A percentile compares a stretch with the other conserved stretches of the same genome.
phyloP scores from a whole-genome alignment of 768 basidiomycete genomes.

The Amanita molliuscula region DNA sequence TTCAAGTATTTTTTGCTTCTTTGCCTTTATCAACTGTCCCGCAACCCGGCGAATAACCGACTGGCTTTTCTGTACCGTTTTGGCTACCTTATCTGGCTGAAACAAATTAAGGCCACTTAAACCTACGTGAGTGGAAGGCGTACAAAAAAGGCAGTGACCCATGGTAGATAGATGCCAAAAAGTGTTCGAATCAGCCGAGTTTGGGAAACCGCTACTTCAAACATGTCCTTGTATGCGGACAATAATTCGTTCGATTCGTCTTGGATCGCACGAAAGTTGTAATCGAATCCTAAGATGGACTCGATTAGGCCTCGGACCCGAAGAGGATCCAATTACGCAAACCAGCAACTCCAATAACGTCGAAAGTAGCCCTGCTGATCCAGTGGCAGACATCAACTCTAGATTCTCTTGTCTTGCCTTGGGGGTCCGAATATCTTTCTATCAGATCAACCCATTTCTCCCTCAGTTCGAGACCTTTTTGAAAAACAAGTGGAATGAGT shows the following conservation, averaged over 20 bases:
- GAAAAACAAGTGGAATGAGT: slow-evolving; percentile 62
- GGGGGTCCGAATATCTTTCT: slow-evolving; percentile 10
- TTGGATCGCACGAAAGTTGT: slow-evolving; percentile 76
- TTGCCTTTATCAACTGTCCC: slow-evolving; percentile 68
- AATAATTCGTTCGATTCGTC: slow-evolving; percentile 74
- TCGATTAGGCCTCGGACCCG: not conserved
- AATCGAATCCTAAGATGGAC: slow-evolving; percentile 58
- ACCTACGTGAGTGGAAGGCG: slow-evolving; percentile 16
- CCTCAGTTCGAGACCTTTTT: slow-evolving; percentile 52
- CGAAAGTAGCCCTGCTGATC: slow-evolving; percentile 79
- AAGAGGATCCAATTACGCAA: slow-evolving; percentile 7
- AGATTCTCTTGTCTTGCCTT: slow-evolving; percentile 13
- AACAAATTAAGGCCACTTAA: not conserved
- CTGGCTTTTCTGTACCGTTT: slow-evolving; percentile 45
- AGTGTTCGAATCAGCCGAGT: slow-evolving; percentile 32
- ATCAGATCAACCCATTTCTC: slow-evolving; percentile 51
- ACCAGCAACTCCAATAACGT: slow-evolving; percentile 89
- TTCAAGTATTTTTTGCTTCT: slow-evolving; percentile 63
- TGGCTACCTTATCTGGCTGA: slow-evolving; percentile 45
- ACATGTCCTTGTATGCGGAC: slow-evolving; percentile 78
- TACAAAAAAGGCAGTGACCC: slow-evolving; percentile 44
- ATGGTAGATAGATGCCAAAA: slow-evolving; percentile 49
- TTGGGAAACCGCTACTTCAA: slow-evolving; percentile 60
- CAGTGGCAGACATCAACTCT: slow-evolving; percentile 74
- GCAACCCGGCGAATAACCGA: slow-evolving; percentile 58